Conservation (phyloP, 225 moss, liverwort and hornwort species). For the Sphagnum tenellum region DNA sequence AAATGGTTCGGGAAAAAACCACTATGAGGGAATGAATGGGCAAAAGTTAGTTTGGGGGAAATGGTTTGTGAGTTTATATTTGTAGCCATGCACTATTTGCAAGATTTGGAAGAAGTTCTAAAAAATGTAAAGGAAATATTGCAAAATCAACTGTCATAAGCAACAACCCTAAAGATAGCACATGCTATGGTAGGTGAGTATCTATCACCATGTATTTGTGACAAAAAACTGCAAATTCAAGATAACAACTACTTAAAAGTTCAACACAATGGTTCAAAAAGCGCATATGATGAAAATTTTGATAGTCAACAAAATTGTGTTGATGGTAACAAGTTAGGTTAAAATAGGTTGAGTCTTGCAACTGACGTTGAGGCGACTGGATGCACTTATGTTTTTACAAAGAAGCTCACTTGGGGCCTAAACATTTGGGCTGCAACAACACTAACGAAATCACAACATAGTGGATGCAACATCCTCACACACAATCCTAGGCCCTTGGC, state of each 20-base stretch:
- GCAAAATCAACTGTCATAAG: constrained; percentile 30
- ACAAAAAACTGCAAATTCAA: too few species aligned
- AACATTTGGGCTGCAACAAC: constrained; percentile 34
- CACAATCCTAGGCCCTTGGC: too few species aligned
- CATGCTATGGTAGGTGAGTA: constrained; percentile 39
- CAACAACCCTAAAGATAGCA: constrained; percentile 10
- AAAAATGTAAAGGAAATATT: constrained; percentile 22
- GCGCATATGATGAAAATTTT: too few species aligned
- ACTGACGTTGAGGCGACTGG: constrained; percentile 5
- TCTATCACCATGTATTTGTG: constrained; percentile 15
- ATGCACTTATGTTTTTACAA: constrained; percentile 9
- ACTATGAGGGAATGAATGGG: too few species aligned
- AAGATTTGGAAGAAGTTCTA: constrained; percentile 28
- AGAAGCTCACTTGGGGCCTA: constrained; percentile 23
- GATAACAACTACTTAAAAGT: too few species aligned
- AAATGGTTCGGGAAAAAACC: too few species aligned
- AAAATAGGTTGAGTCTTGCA: constrained; percentile 3
- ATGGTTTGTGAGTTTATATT: too few species aligned
- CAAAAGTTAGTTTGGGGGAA: too few species aligned
- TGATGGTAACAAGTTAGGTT: too few species aligned
- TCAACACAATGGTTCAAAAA: too few species aligned
- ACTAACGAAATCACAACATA: constrained; percentile 22
- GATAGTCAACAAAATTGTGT: constrained; percentile 10
- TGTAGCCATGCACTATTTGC: too few species aligned
- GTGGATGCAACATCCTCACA: constrained; percentile 33